These are phyloP conservation scores for Gremmenia infestans DNA, from an alignment of 2,329 filamentous ascomycete genomes.

Conservation along the genomic window DNA sequence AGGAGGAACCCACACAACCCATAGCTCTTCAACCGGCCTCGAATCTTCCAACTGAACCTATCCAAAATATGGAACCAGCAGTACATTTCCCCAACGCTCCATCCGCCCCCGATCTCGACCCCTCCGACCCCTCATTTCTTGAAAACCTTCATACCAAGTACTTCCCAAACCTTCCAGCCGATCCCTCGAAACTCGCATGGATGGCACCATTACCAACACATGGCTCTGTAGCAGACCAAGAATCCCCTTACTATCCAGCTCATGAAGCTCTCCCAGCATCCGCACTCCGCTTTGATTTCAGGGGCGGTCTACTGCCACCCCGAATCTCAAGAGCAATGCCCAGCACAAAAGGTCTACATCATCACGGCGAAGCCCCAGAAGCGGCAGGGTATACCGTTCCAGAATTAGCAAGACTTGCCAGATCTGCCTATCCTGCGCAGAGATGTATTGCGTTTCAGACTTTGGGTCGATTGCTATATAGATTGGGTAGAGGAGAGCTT, in stretches of 20 bases:
- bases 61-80: constrained; percentile 49
- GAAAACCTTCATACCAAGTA: constrained; percentile 83
- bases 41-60: constrained; percentile 41
- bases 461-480: constrained; percentile 76
- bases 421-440: constrained; percentile 80
- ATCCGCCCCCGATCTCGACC: constrained; percentile 69
- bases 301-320: constrained; percentile 74
- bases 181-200: constrained; percentile 85
- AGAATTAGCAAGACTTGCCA: constrained; percentile 74
- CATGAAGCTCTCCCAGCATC: constrained; percentile 67
- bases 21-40: constrained; percentile 35
- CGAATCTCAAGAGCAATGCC: constrained; percentile 69
- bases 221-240: constrained; percentile 58
- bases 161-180: constrained; percentile 81
- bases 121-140: constrained; percentile 77
- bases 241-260: constrained; percentile 77
- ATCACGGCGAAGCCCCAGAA: constrained; percentile 88
- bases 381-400: constrained; percentile 90
- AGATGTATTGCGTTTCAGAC: constrained; percentile 90
- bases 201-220: constrained; percentile 69
- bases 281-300: constrained; percentile 84
- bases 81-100: constrained; percentile 39
- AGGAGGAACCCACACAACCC: constrained; percentile 37
- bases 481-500: constrained; percentile 69
- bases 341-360: constrained; percentile 76